These are phyloP conservation scores for Nakaseomyces uthaithaninus DNA, from an alignment of 1,139 yeast species.

Conservation along the genomic window DNA sequence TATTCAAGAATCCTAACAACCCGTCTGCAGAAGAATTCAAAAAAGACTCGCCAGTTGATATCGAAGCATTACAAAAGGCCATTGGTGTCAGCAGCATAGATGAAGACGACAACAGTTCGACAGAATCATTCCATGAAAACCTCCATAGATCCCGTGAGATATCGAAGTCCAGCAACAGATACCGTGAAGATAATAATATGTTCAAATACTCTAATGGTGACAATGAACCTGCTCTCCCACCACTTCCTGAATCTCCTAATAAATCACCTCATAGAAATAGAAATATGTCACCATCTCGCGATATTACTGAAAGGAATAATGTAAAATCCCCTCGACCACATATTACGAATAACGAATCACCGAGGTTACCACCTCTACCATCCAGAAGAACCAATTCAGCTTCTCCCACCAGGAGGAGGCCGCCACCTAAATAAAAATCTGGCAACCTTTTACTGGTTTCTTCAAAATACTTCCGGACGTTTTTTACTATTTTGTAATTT, in stretches of 20 bases:
- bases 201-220: conserved; percentile 4
- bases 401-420: conserved; percentile 23
- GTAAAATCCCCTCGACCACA: neutral
- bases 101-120: conserved; percentile 11
- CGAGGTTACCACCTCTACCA: conserved; percentile 25
- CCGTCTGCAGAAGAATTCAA: conserved; percentile 11
- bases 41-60: conserved; percentile 24
- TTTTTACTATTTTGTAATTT: conserved; percentile 1
- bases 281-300: conserved; percentile 1
- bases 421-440: conserved; percentile 20
- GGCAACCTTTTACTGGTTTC: too few species aligned
- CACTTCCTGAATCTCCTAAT: neutral
- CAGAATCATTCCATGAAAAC: conserved; percentile 3
- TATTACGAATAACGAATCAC: too few species aligned
- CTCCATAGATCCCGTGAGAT: neutral
- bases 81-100: conserved; percentile 28
- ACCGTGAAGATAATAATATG: neutral
- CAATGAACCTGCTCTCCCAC: conserved; percentile 3
- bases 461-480: neutral
- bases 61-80: conserved; percentile 32
- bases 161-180: conserved; percentile 5
- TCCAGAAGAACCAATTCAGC: conserved; percentile 15
- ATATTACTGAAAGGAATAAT: neutral
- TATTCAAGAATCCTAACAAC: conserved; percentile 28
- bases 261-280: neutral